A percentile compares a stretch with the other conserved stretches of the same genome.
These are phyloP conservation scores for Entomortierella chlamydospora DNA, from an alignment of 192 early-diverging fungal species.

Conservation along the genomic window DNA sequence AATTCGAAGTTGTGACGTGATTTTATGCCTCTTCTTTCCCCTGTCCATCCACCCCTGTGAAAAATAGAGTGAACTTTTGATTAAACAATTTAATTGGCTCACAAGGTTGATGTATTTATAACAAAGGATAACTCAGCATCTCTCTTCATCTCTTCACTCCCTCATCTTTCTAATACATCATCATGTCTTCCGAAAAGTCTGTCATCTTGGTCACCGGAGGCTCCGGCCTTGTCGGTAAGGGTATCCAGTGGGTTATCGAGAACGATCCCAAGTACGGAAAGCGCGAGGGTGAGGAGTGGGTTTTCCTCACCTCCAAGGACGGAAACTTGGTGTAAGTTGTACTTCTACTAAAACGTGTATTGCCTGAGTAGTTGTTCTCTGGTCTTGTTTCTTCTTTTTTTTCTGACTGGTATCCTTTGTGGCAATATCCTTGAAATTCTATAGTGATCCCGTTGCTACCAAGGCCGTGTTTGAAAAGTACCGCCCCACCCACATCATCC, in stretches of 20 bases:
- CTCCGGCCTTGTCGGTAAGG: conserved; percentile 82
- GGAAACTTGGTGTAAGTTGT: conserved; percentile 76
- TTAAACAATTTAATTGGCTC: not conserved
- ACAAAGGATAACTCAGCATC: too few species aligned
- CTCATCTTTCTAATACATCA: conserved; percentile 8
- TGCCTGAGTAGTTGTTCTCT: too few species aligned
- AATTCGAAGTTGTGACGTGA: not conserved
- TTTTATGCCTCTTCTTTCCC: too few species aligned
- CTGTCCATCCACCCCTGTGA: not conserved
- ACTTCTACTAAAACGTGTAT: too few species aligned
- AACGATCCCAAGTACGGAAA: conserved; percentile 69
- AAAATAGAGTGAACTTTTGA: not conserved
- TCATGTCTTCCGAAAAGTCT: conserved; percentile 52
- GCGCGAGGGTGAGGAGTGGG: conserved; percentile 76
- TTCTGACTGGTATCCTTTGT: not conserved
- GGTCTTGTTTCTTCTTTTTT: not conserved
- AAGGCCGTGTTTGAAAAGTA: conserved; percentile 79
- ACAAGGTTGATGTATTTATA: too few species aligned
- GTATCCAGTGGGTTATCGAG: conserved; percentile 74
- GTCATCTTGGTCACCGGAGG: conserved; percentile 85
- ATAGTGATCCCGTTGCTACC: conserved; percentile 70
- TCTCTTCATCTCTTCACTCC: conserved; percentile 2
- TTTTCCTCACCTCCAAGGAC: conserved; percentile 81
- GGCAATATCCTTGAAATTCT: not conserved
- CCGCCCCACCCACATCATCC: conserved; percentile 84